phyloP scores from a whole-genome alignment of 106 monocot species.

The Xerophyta viscosa region DNA sequence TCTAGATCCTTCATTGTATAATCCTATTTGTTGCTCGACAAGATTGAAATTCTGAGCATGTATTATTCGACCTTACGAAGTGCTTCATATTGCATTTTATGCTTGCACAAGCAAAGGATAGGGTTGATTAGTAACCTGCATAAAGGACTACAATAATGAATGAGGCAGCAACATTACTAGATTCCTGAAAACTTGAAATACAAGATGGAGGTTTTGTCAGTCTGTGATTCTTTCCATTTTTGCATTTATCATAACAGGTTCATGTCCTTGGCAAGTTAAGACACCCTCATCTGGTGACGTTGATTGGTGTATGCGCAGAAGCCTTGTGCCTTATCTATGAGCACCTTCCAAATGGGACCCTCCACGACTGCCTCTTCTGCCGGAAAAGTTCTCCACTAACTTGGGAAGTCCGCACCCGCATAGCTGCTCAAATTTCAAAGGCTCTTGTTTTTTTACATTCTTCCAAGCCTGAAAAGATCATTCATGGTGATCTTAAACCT shows the following conservation, averaged over 20 bases:
- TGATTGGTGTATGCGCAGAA: constrained; percentile 66
- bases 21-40: too few relatives aligned
- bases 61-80: too few relatives aligned
- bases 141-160: too few relatives aligned
- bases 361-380: constrained; percentile 39
- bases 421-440: constrained; percentile 43
- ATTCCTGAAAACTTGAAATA: too few relatives aligned
- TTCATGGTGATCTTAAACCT: constrained; percentile 77
- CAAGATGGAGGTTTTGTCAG: too few relatives aligned
- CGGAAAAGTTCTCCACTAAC: constrained; percentile 16
- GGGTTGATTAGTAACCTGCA: too few relatives aligned
- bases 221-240: too few relatives aligned
- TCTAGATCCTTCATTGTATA: too few relatives aligned
- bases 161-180: too few relatives aligned
- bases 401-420: constrained; percentile 48
- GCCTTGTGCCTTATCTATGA: constrained; percentile 62
- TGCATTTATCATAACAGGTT: constrained; percentile 22
- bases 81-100: too few relatives aligned
- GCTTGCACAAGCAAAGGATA: too few relatives aligned
- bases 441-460: constrained; percentile 72
- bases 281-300: constrained; percentile 63
- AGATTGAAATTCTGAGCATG: too few relatives aligned
- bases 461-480: constrained; percentile 48
- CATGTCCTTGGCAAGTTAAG: constrained; percentile 51
- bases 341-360: constrained; percentile 64